phyloP scores from a whole-genome alignment of 202 grass and related monocot species.

The Tripidium arundinaceum region DNA sequence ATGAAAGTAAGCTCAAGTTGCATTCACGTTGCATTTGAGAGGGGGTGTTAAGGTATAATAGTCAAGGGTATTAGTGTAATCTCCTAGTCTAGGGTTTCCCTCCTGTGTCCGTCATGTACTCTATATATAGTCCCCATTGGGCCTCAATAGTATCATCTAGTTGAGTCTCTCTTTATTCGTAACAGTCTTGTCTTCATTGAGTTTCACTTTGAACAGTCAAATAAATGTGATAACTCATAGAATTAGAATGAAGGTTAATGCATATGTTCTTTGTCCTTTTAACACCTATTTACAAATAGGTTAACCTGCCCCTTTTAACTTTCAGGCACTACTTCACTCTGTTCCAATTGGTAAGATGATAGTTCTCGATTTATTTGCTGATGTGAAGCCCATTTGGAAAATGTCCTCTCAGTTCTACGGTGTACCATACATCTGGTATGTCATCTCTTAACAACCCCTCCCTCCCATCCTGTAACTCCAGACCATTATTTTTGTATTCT shows the following conservation, averaged over 20 bases:
- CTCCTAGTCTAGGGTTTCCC: not conserved
- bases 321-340: slow-evolving; percentile 93
- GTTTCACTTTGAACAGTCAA: slow-evolving; percentile 1
- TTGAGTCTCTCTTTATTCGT: not conserved
- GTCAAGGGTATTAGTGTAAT: too few relatives aligned
- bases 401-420: slow-evolving; percentile 90
- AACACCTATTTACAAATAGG: slow-evolving; percentile 4
- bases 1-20: slow-evolving; percentile 74
- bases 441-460: not conserved
- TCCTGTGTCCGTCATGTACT: too few relatives aligned
- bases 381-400: slow-evolving; percentile 92
- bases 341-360: slow-evolving; percentile 97
- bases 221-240: slow-evolving; percentile 2
- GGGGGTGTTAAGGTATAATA: too few relatives aligned
- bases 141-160: not conserved
- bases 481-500: not conserved
- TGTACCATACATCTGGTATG: slow-evolving; percentile 88
- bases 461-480: not conserved
- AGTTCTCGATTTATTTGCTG: slow-evolving; percentile 97
- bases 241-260: slow-evolving; percentile 22
- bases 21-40: too few relatives aligned
- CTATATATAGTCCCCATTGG: not conserved
- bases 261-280: not conserved
- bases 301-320: slow-evolving; percentile 17
- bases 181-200: not conserved